These are phyloP conservation scores for Amanita thiersii DNA, from an alignment of 768 basidiomycete genomes.

Conservation along the genomic window DNA sequence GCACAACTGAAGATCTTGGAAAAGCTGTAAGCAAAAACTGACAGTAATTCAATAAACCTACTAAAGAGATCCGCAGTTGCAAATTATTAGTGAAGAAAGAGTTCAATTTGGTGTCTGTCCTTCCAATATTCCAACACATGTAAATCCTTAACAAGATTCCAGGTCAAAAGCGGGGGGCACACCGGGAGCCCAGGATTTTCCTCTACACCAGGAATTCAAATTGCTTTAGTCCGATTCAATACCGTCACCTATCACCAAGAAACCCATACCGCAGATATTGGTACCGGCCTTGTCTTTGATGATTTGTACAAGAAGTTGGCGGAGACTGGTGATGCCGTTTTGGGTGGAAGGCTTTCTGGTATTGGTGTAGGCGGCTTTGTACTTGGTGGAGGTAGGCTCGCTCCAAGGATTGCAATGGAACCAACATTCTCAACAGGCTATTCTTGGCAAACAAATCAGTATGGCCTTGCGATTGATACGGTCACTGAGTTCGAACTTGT, in stretches of 20 bases:
- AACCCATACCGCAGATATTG: constrained; percentile 21
- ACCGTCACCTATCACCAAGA: constrained; percentile 23
- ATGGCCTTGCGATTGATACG: constrained; percentile 51
- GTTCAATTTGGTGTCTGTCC: constrained; percentile 2
- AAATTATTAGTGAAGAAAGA: background rate
- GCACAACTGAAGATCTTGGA: constrained; percentile 3
- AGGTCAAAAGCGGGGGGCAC: constrained; percentile 49
- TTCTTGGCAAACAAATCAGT: constrained; percentile 56
- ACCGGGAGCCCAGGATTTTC: constrained; percentile 36
- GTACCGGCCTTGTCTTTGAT: constrained; percentile 39
- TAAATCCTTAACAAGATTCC: background rate
- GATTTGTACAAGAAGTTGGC: constrained; percentile 36
- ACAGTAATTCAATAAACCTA: background rate
- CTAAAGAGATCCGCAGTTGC: background rate
- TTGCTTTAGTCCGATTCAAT: constrained; percentile 32
- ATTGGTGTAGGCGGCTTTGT: constrained; percentile 41
- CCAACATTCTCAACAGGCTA: constrained; percentile 46
- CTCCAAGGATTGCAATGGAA: constrained; percentile 24
- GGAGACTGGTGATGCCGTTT: constrained; percentile 32
- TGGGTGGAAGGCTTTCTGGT: constrained; percentile 39
- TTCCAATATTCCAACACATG: background rate
- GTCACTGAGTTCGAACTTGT: constrained; percentile 50
- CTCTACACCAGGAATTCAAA: constrained; percentile 43
- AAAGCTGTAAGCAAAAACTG: constrained; percentile 2
- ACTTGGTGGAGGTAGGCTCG: constrained; percentile 36